Evolutionary conservation across 2,329 filamentous ascomycete species (phyloP).

Genomic region (Aureobasidium sp.): DNA sequence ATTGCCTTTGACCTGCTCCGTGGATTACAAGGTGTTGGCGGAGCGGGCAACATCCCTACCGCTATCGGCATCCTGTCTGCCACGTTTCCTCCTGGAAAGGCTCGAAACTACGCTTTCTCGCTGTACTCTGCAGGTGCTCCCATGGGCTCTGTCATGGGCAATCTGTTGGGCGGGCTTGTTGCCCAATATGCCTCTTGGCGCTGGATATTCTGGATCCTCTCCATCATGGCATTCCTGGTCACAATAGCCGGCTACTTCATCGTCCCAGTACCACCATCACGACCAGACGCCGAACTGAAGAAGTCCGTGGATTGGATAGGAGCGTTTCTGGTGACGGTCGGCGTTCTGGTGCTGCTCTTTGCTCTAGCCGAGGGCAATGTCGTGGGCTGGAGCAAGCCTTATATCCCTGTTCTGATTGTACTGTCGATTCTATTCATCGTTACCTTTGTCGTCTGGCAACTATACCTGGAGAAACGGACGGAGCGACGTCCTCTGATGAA

Average conservation of each 20-base stretch:
- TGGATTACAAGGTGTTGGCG: slow-evolving; percentile 59
- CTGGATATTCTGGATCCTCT: slow-evolving; percentile 59
- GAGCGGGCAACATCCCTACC: slow-evolving; percentile 61
- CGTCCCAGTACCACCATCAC: slow-evolving; percentile 45
- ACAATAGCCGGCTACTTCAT: slow-evolving; percentile 50
- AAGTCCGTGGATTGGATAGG: slow-evolving; percentile 59
- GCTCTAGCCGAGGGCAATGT: slow-evolving; percentile 62
- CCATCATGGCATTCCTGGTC: slow-evolving; percentile 51
- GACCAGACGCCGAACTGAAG: slow-evolving; percentile 25
- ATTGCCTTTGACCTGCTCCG: slow-evolving; percentile 60
- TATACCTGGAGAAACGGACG: slow-evolving; percentile 47
- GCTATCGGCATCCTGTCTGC: slow-evolving; percentile 62
- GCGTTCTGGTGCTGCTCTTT: slow-evolving; percentile 56
- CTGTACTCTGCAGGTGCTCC: slow-evolving; percentile 57
- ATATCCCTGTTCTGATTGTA: slow-evolving; percentile 53
- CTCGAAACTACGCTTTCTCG: slow-evolving; percentile 64
- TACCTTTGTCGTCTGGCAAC: slow-evolving; percentile 54
- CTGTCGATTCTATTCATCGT: slow-evolving; percentile 49
- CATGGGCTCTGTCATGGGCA: slow-evolving; percentile 56
- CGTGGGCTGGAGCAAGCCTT: slow-evolving; percentile 57
- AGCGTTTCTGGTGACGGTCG: slow-evolving; percentile 53
- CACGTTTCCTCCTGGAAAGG: slow-evolving; percentile 58
- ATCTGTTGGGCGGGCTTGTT: slow-evolving; percentile 56
- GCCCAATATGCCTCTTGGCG: slow-evolving; percentile 56
- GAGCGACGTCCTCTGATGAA: slow-evolving; percentile 54